These are phyloP conservation scores for Thielaviopsis musarum DNA, from an alignment of 2,329 filamentous ascomycete genomes.

Conservation along the genomic window DNA sequence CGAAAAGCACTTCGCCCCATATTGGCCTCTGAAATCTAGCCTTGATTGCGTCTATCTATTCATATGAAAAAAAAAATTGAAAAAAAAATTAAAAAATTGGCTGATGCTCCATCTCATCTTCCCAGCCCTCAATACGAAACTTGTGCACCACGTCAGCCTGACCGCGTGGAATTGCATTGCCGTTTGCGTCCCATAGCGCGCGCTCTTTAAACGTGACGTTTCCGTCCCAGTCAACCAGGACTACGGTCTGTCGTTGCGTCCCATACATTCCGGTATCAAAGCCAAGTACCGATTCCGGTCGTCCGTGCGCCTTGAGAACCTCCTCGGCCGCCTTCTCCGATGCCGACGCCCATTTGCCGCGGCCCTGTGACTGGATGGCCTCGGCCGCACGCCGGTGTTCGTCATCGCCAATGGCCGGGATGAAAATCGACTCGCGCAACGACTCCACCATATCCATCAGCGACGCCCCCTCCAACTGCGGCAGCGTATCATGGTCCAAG, in stretches of 20 bases:
- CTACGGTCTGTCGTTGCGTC: conserved; percentile 46
- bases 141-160: conserved; percentile 37
- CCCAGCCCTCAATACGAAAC: conserved; percentile 40
- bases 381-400: conserved; percentile 29
- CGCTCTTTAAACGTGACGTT: conserved; percentile 43
- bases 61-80: no score
- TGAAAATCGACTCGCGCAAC: conserved; percentile 44
- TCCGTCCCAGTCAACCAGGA: conserved; percentile 46
- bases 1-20: not conserved
- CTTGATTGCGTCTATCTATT: not conserved
- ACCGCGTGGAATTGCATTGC: conserved; percentile 35
- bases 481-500: conserved; percentile 41
- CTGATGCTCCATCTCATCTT: conserved; percentile 14
- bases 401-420: conserved; percentile 38
- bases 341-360: not conserved
- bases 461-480: conserved; percentile 22
- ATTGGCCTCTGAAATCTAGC: not conserved
- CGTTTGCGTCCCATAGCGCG: conserved; percentile 41
- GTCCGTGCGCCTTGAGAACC: conserved; percentile 21
- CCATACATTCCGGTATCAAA: conserved; percentile 46
- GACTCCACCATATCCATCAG: conserved; percentile 36
- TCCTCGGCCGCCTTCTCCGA: conserved; percentile 20
- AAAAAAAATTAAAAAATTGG: not conserved
- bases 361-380: conserved; percentile 22
- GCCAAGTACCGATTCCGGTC: conserved; percentile 23